These are phyloP conservation scores for Eucalyptus polybractea DNA, from an alignment of 345 rosid genomes.

Conservation along the genomic window DNA sequence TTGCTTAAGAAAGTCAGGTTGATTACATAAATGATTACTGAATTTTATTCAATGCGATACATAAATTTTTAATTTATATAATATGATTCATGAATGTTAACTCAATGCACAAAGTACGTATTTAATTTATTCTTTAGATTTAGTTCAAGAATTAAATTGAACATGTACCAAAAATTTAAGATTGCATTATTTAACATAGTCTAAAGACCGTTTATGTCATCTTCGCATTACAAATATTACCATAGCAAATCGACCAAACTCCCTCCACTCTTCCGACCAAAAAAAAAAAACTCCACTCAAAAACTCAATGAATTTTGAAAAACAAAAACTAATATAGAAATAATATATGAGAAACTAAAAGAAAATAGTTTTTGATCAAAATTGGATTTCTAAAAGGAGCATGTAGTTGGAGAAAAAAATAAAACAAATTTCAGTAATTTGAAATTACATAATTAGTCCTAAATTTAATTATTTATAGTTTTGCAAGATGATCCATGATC, in stretches of 20 bases:
- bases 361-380: background rate
- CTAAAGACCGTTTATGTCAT: too few species aligned
- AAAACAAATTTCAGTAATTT: background rate
- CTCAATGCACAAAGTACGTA: too few species aligned
- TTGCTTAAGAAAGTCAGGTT: background rate
- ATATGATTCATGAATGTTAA: too few species aligned
- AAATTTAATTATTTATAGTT: background rate
- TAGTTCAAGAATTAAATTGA: too few species aligned
- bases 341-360: background rate
- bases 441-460: background rate
- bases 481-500: background rate
- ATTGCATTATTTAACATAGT: too few species aligned
- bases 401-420: background rate
- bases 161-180: too few species aligned
- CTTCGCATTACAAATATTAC: background rate
- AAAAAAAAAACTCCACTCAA: background rate
- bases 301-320: background rate
- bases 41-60: too few species aligned
- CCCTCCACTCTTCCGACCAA: background rate
- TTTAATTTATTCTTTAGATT: too few species aligned
- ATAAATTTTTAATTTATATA: too few species aligned
- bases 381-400: background rate
- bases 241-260: background rate
- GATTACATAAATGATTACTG: background rate
- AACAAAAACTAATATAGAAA: background rate